A percentile compares a stretch with the other conserved stretches of the same genome.
Evolutionary conservation across 2,329 filamentous ascomycete genomes (phyloP).

Genomic region (Eutypa lata): DNA sequence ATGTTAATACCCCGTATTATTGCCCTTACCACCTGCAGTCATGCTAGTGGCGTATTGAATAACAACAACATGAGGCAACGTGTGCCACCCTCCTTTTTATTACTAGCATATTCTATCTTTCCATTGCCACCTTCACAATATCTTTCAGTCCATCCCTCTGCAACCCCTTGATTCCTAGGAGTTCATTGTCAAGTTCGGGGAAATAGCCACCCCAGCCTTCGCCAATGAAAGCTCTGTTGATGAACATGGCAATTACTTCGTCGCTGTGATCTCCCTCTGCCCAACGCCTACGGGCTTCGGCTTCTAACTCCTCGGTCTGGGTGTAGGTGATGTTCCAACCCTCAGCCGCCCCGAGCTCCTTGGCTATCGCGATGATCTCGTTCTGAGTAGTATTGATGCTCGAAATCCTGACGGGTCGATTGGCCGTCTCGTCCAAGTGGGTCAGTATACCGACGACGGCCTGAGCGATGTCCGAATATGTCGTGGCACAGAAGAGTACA

Average conservation of each 20-base stretch:
- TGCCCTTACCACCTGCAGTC: too few species aligned
- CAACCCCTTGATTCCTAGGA: slow-evolving; percentile 15
- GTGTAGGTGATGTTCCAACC: slow-evolving; percentile 17
- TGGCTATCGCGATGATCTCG: slow-evolving; percentile 15
- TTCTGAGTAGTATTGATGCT: slow-evolving; percentile 18
- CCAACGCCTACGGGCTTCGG: slow-evolving; percentile 13
- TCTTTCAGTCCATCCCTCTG: slow-evolving; percentile 14
- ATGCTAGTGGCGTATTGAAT: too few species aligned
- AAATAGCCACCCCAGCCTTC: slow-evolving; percentile 20
- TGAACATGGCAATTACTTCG: slow-evolving; percentile 19
- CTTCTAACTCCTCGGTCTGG: slow-evolving; percentile 13
- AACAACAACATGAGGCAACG: too few species aligned
- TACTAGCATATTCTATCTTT: slow-evolving; percentile 2
- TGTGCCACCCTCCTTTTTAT: too few species aligned
- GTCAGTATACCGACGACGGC: slow-evolving; percentile 17
- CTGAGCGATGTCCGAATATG: slow-evolving; percentile 15
- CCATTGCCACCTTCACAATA: slow-evolving; percentile 15
- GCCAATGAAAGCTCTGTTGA: slow-evolving; percentile 18
- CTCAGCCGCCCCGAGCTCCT: slow-evolving; percentile 16
- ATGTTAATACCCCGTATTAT: too few species aligned
- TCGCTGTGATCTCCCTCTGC: slow-evolving; percentile 19
- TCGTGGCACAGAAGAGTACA: slow-evolving; percentile 17
- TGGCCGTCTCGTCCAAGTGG: slow-evolving; percentile 17
- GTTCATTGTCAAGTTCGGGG: slow-evolving; percentile 14
- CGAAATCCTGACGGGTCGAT: slow-evolving; percentile 15